A percentile compares a stretch with the other conserved stretches of the same genome.
Conservation (phyloP, 2,329 filamentous ascomycete species). For the Pseudopithomyces maydicus region DNA sequence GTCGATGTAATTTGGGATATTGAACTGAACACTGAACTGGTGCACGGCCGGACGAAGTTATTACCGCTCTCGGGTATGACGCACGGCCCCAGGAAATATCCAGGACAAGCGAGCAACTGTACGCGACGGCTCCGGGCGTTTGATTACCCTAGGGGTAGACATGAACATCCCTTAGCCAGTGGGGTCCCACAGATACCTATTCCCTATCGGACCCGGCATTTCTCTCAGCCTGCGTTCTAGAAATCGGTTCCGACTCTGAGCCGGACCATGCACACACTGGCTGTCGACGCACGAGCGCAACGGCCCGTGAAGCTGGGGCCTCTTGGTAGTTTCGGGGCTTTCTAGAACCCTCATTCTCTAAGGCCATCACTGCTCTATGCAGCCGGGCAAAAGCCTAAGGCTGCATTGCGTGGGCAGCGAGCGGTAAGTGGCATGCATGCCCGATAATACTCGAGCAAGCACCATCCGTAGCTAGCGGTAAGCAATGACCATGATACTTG, state of each 20-base stretch:
- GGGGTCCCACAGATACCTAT: not conserved
- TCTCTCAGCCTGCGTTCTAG: not conserved
- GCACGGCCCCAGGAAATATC: not conserved
- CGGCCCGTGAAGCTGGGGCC: constrained; percentile 2
- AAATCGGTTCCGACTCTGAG: not conserved
- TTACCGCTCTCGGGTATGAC: not conserved
- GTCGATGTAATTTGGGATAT: not conserved
- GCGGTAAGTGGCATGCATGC: constrained; percentile 4
- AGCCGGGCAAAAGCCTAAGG: constrained; percentile 3
- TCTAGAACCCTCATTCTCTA: constrained; percentile 1
- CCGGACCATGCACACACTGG: not conserved
- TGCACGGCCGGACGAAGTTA: not conserved
- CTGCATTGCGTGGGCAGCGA: not conserved
- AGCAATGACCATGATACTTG: not conserved
- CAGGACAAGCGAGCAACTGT: not conserved
- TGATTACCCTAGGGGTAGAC: constrained; percentile 18
- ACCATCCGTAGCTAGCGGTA: not conserved
- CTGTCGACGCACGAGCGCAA: not conserved
- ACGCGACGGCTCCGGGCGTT: constrained; percentile 16
- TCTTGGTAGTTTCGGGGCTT: not conserved
- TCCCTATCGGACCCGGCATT: not conserved
- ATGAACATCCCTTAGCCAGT: not conserved
- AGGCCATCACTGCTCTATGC: not conserved
- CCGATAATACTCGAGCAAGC: not conserved
- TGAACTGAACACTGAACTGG: not conserved